Base-by-base conservation (phyloP, 78 protist species). In the Acrasis kona region DNA sequence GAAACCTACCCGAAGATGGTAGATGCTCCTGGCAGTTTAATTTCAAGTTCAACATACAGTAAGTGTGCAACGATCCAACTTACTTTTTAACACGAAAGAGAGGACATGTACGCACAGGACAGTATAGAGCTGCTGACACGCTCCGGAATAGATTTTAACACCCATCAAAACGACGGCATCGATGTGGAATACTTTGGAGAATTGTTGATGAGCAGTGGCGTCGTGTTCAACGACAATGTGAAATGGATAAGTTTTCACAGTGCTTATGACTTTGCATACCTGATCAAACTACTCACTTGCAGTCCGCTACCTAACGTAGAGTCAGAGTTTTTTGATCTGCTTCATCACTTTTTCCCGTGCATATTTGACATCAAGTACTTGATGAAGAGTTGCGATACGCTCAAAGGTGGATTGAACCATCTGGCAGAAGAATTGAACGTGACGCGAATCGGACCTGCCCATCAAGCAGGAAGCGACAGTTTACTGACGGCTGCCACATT, bases 21-120 rank as follows among this genome's bases (percentile, higher is more conserved):
- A 36, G 70, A 6, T 80, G 92, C 75, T 91, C 97, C 5, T 97
- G 98, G 98, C 99, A 97, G 83, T 95, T 97, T 76, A 93, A 97
- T 86, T 97, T 97, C 83, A 83, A 83, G 36, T 97, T 97, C 83
- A 83, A 70, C 19, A 74, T 92, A 61, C 73, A 36, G 90, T 88
- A 42, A 6, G 72, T 76, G 5, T 5, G 42, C 10, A 7, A 34
- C 3, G 6, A 6, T 68, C 65, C 7, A 6, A 31, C 31, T 74
- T 68, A 65, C 71, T 67, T 74, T 4, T 70, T 74, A 31, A 68
- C 27, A 8, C 38, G 70, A 4, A 9, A 58, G 28, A 65, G 82
- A 73, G 28, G 97, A 97, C 75, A 85, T 89, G 86, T 89, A 88
- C 76, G 98, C 97, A 32, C 87, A 87, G 74, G 98, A 95, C 80